Evolutionary conservation across 2,329 filamentous ascomycete genomes (phyloP).

Genomic region (Monascus ruber): DNA sequence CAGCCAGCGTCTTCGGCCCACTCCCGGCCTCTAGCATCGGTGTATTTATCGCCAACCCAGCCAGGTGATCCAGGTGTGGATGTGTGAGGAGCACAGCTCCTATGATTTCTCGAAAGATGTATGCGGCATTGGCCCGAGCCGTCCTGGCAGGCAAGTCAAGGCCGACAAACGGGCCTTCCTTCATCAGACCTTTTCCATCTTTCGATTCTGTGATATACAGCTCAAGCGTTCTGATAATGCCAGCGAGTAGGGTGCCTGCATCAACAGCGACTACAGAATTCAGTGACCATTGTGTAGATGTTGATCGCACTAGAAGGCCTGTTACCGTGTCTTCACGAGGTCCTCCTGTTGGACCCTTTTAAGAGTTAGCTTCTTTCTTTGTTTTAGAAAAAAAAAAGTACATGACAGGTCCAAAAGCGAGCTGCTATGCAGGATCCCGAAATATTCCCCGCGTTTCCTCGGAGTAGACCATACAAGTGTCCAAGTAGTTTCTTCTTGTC

Average conservation of each 20-base stretch:
- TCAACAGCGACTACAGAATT: slow-evolving; percentile 86
- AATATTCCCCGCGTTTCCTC: too few relatives aligned
- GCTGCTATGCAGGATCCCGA: too few relatives aligned
- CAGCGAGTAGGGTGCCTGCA: slow-evolving; percentile 77
- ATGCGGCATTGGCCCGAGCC: slow-evolving; percentile 64
- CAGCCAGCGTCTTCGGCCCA: slow-evolving; percentile 72
- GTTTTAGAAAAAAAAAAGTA: slow-evolving; percentile 7
- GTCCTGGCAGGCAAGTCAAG: slow-evolving; percentile 57
- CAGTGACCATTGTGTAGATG: slow-evolving; percentile 65
- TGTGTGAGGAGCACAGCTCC: slow-evolving; percentile 90
- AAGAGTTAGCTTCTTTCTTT: slow-evolving; percentile 7
- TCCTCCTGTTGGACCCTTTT: slow-evolving; percentile 76
- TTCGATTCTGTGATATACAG: slow-evolving; percentile 13
- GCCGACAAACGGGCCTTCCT: slow-evolving; percentile 67
- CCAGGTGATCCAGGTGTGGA: slow-evolving; percentile 90
- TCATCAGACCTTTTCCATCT: slow-evolving; percentile 18
- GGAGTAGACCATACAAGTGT: too few relatives aligned
- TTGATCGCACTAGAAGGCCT: slow-evolving; percentile 75
- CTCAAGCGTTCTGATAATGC: slow-evolving; percentile 70
- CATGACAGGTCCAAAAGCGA: too few relatives aligned
- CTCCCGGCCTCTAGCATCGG: slow-evolving; percentile 69
- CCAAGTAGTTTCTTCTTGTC: too few relatives aligned
- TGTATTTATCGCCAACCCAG: slow-evolving; percentile 86
- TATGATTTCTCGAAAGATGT: slow-evolving; percentile 68
- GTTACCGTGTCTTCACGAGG: slow-evolving; percentile 85